These are phyloP conservation scores for Vavraia culicis DNA, from an alignment of 371 early-diverging fungal species.

Conservation along the genomic window DNA sequence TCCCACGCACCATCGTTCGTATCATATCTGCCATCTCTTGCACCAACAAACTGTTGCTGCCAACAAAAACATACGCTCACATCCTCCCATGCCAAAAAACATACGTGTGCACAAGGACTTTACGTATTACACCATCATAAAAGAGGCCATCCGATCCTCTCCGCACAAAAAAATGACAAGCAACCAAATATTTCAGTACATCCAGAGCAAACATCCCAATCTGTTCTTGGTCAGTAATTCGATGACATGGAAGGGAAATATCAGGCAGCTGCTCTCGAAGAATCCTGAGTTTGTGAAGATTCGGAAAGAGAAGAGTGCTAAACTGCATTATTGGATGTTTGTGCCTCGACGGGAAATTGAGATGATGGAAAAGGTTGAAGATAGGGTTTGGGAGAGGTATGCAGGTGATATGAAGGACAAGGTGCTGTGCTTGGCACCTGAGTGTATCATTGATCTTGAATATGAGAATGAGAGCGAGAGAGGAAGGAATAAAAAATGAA, in stretches of 20 bases:
- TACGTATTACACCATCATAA: conserved; percentile 26
- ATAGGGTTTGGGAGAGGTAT: no score
- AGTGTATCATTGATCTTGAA: no score
- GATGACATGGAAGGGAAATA: conserved; percentile 33
- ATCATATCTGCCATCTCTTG: no score
- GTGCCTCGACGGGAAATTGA: conserved; percentile 10
- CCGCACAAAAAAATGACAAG: conserved; percentile 17
- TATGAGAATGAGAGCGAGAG: no score
- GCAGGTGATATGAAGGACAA: no score
- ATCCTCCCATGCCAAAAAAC: conserved; percentile 15
- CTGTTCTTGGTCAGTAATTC: conserved; percentile 19
- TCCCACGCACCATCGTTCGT: no score
- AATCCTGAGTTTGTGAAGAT: conserved; percentile 30
- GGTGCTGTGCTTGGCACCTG: no score
- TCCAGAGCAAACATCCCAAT: conserved; percentile 19
- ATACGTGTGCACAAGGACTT: conserved; percentile 16
- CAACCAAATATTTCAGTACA: conserved; percentile 23
- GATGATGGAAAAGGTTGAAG: not conserved
- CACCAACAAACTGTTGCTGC: no score
- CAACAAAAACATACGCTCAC: no score
- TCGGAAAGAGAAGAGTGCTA: conserved; percentile 6
- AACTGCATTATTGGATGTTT: conserved; percentile 27
- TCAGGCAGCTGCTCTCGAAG: conserved; percentile 27
- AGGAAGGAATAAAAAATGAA: no score
- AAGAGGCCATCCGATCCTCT: conserved; percentile 12